Percentiles rank a stretch among this genome's conserved stretches.
Conservation (phyloP, 2,329 filamentous ascomycete genomes). For the Trichoderma sp. region DNA sequence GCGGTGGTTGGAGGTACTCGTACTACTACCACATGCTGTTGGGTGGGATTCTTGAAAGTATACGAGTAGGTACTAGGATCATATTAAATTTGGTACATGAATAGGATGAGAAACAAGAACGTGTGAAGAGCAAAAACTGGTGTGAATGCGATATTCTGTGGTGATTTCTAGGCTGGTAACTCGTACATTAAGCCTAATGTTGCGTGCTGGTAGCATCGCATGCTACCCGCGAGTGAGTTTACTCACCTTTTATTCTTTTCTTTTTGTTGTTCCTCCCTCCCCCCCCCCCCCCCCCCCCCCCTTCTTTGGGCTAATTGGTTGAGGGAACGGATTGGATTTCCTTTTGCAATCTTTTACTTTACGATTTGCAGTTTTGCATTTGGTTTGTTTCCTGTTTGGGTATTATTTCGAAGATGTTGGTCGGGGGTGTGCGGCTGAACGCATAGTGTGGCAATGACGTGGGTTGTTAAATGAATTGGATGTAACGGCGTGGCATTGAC, state of each 20-base stretch:
- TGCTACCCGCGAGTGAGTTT: constrained; percentile 1
- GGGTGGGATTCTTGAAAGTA: not conserved
- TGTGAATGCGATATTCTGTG: not conserved
- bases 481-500: not conserved
- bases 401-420: not conserved
- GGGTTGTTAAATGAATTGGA: not conserved
- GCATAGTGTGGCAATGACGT: not conserved
- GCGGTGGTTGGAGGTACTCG: not conserved
- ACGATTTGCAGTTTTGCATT: not conserved
- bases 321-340: not conserved
- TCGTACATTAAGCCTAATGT: not conserved
- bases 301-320: not conserved
- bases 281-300: rapidly evolving
- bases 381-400: not conserved
- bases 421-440: not conserved
- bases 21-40: not conserved
- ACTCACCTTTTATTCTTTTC: not conserved
- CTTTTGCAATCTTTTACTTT: not conserved
- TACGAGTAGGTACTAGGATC: not conserved
- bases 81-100: not conserved
- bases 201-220: not conserved
- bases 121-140: not conserved
- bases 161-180: not conserved
- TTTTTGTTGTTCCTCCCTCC: not conserved
- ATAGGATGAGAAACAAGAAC: not conserved